Conservation (phyloP, 2,329 filamentous ascomycete genomes). For the Scytalidium sp. region DNA sequence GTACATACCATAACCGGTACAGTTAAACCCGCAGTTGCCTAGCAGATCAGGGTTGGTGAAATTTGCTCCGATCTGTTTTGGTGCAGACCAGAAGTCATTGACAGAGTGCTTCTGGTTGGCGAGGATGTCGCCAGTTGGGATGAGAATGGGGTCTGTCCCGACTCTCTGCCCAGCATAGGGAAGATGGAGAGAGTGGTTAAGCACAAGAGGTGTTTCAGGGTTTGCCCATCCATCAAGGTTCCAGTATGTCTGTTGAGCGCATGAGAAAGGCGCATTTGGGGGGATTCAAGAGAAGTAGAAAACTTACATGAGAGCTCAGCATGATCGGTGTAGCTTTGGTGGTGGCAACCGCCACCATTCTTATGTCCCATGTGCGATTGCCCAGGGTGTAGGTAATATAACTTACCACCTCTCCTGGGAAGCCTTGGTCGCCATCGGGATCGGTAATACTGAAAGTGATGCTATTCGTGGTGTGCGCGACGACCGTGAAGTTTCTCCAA, state of each 20-base stretch:
- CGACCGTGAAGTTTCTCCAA: conserved; percentile 73
- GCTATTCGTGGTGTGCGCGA: conserved; percentile 61
- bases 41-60: conserved; percentile 58
- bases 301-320: conserved; percentile 58
- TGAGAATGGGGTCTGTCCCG: conserved; percentile 66
- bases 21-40: conserved; percentile 77
- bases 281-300: neutral
- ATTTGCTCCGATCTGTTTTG: conserved; percentile 76
- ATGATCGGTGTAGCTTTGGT: conserved; percentile 81
- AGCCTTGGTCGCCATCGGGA: conserved; percentile 69
- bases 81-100: conserved; percentile 78
- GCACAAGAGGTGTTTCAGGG: conserved; percentile 58
- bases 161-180: conserved; percentile 71
- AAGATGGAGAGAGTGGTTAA: conserved; percentile 71
- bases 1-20: conserved; percentile 75
- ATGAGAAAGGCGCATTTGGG: neutral
- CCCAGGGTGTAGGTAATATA: conserved; percentile 71
- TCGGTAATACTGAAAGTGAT: conserved; percentile 77
- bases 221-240: conserved; percentile 79
- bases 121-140: conserved; percentile 75
- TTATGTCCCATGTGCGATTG: conserved; percentile 67
- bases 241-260: conserved; percentile 67
- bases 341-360: conserved; percentile 67
- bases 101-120: conserved; percentile 64
- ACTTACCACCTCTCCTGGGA: conserved; percentile 73